A percentile compares a stretch with the other conserved stretches of the same genome.
Conservation (phyloP, 2,329 filamentous ascomycete species). For the Paraphaeosphaeria minitans region DNA sequence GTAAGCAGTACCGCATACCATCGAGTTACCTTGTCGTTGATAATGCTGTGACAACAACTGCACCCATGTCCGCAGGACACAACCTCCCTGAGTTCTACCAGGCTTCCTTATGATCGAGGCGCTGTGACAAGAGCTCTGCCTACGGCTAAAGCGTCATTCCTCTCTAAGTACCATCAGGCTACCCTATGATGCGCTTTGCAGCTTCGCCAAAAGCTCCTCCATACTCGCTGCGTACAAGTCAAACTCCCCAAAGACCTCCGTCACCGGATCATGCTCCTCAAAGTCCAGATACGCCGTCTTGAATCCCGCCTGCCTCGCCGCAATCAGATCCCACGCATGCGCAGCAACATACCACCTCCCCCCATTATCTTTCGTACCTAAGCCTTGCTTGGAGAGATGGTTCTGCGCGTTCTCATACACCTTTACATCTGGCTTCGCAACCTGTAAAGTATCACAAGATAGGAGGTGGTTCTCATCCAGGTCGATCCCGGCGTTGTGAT, state of each 20-base stretch:
- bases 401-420: slow-evolving; percentile 7
- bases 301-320: slow-evolving; percentile 4
- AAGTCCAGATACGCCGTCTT: slow-evolving; percentile 5
- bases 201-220: slow-evolving; percentile 4
- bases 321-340: slow-evolving; percentile 6
- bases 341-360: slow-evolving; percentile 4
- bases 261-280: slow-evolving; percentile 4
- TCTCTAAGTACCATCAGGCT: neutral
- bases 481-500: neutral
- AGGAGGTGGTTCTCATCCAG: slow-evolving; percentile 5
- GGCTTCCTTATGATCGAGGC: neutral
- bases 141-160: neutral
- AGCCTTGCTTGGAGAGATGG: slow-evolving; percentile 2
- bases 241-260: slow-evolving; percentile 4
- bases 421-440: slow-evolving; percentile 4
- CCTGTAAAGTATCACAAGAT: neutral
- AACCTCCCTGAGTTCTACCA: neutral
- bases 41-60: neutral
- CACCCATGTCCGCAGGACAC: neutral
- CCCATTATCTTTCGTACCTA: neutral
- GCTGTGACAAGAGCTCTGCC: neutral
- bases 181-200: neutral
- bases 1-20: too few relatives aligned
- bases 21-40: slow-evolving; percentile 23
- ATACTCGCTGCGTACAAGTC: slow-evolving; percentile 3